phyloP scores from a whole-genome alignment of 2,329 filamentous ascomycete species.

The Fusarium compactum region DNA sequence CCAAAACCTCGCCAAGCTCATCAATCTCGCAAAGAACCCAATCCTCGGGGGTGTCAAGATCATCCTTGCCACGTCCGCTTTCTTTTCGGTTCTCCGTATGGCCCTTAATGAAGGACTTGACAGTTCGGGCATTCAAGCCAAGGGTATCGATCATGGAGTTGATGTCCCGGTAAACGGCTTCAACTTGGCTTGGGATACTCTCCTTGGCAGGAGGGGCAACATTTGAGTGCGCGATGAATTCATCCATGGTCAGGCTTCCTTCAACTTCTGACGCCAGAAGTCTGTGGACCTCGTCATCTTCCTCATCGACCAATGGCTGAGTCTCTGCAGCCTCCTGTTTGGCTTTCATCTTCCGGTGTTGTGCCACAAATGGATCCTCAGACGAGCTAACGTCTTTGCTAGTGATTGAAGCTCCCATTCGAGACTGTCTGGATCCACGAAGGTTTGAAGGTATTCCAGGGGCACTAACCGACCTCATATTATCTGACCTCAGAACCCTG shows the following conservation, averaged over 20 bases:
- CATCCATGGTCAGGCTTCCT: slow-evolving; percentile 72
- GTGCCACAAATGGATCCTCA: slow-evolving; percentile 62
- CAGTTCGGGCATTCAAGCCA: slow-evolving; percentile 81
- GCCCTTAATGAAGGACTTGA: slow-evolving; percentile 74
- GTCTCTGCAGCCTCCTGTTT: slow-evolving; percentile 69
- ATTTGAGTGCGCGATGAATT: slow-evolving; percentile 74
- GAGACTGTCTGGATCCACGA: slow-evolving; percentile 57
- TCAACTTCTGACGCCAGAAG: slow-evolving; percentile 71
- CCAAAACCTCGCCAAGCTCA: slow-evolving; percentile 73
- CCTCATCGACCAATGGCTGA: slow-evolving; percentile 72
- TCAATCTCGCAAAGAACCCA: slow-evolving; percentile 84
- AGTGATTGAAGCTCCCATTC: slow-evolving; percentile 55
- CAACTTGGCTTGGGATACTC: slow-evolving; percentile 71
- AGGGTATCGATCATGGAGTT: slow-evolving; percentile 96
- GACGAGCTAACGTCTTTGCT: slow-evolving; percentile 53
- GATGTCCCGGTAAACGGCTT: slow-evolving; percentile 80
- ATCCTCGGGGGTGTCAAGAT: slow-evolving; percentile 75
- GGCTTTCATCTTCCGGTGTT: slow-evolving; percentile 65
- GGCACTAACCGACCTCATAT: slow-evolving; percentile 69
- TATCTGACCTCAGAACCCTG: slow-evolving; percentile 62
- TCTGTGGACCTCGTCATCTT: slow-evolving; percentile 75
- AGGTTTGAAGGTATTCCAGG: slow-evolving; percentile 70
- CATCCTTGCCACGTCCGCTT: slow-evolving; percentile 69
- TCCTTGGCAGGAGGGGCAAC: slow-evolving; percentile 65
- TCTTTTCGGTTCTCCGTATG: slow-evolving; percentile 69